These are phyloP conservation scores for Tephrocybe rancida DNA, from an alignment of 768 basidiomycete genomes.

Conservation along the genomic window DNA sequence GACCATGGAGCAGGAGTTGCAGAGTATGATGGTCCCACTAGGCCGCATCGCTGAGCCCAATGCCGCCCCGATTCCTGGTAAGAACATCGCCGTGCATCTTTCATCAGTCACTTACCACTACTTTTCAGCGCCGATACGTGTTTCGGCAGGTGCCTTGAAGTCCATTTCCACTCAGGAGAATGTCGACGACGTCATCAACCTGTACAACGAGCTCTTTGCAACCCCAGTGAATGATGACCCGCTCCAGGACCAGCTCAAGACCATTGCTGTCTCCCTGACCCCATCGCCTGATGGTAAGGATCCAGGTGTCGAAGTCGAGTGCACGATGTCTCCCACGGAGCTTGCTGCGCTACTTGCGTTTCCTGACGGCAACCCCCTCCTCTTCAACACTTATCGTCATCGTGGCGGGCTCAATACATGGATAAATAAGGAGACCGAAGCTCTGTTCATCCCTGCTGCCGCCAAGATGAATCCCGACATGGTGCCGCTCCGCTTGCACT, in stretches of 20 bases:
- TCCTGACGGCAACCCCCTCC: constrained; percentile 2
- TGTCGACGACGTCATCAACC: constrained; percentile 12
- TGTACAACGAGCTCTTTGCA: constrained; percentile 22
- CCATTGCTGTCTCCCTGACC: background rate
- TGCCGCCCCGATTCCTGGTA: background rate
- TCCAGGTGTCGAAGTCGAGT: constrained; percentile 25
- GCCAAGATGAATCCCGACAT: background rate
- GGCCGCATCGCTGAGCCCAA: background rate
- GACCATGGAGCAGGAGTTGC: constrained; percentile 18
- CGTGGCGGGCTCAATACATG: constrained; percentile 6
- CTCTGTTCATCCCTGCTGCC: background rate
- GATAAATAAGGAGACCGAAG: background rate
- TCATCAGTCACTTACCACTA: background rate
- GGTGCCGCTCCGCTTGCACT: constrained; percentile 13
- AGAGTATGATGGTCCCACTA: constrained; percentile 18
- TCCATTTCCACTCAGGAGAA: constrained; percentile 20
- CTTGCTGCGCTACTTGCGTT: constrained; percentile 10
- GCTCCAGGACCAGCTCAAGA: background rate
- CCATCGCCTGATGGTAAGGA: constrained; percentile 9
- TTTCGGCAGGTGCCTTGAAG: background rate
- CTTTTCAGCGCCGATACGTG: background rate
- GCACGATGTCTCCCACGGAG: background rate
- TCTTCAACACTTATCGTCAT: constrained; percentile 15
- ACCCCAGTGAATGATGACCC: background rate
- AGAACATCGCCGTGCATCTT: background rate